Base-by-base conservation (phyloP, 495 filamentous ascomycete genomes). In the Trichoderma parareesei region DNA sequence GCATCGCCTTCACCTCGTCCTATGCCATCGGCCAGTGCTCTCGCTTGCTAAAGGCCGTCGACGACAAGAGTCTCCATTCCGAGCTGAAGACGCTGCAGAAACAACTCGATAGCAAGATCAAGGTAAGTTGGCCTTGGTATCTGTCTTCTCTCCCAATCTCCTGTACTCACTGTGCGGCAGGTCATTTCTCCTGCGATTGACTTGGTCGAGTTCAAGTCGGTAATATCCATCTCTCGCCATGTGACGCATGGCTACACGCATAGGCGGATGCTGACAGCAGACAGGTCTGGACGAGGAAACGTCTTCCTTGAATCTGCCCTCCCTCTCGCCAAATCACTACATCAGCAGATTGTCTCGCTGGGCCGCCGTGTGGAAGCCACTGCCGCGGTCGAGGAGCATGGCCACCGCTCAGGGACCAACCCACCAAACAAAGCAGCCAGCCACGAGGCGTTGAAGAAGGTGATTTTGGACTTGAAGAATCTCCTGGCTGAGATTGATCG, bases 171-270 rank as follows among this genome's bases (percentile, higher is more conserved):
- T 42, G 20, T 35, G 5, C 11, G 18, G 60, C 65, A 92, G 88
- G 93, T 97, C 64, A 88, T 97, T 48, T 91, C 91, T 33, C 93
- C 93, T 5, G 89, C 92, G 2, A 95, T 97, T 70, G 91, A 97
- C 70, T 85, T 96, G 81, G 94, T 97, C 64, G 92, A 96, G 72
- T 80, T 97, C 67, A 95, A 94, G 88, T 92, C 76, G 71, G 81
- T 77, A 41, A 61, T 53, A 4, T 18, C 44, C 13, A 37, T 64
- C 38, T 65, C 5, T 43, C 20, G 46, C 44, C 5, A 40, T 53
- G 35, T 5, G 13, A 35, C 14, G 38, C 33, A 40, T 35, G 9
- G 35, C 9, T 43, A 62, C 35, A 63, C 41, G 68, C 71, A 8
- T 68, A 42, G 41, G 14, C 11, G 27, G 27, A 48, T 60, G 61